Evolutionary conservation across 78 protist species (phyloP).

Genomic region (Emiliania huxleyi): DNA sequence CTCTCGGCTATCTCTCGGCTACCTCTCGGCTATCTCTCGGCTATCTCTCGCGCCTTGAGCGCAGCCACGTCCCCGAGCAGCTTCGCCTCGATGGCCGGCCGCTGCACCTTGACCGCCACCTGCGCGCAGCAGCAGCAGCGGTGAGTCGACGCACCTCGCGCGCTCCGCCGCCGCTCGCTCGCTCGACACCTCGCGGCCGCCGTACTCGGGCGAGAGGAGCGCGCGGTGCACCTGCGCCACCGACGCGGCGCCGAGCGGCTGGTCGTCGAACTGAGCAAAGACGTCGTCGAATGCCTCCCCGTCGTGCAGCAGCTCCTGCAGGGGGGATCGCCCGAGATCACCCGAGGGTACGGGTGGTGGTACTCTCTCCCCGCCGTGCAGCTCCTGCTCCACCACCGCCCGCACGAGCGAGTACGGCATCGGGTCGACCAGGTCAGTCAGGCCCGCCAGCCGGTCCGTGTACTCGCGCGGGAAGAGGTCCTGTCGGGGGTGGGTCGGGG

Average conservation of each 20-base stretch:
- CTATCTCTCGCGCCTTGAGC: no score
- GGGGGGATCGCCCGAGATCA: no score
- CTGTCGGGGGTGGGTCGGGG: no score
- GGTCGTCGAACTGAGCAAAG: conserved; percentile 24
- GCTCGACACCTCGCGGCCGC: background rate
- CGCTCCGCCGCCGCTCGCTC: no score
- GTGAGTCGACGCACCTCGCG: no score
- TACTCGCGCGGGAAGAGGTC: conserved; percentile 53
- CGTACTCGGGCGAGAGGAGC: background rate
- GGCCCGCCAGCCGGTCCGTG: background rate
- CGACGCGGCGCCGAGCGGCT: conserved; percentile 60
- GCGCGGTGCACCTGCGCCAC: conserved; percentile 67
- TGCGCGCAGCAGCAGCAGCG: background rate
- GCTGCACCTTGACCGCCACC: conserved; percentile 63
- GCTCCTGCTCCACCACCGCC: background rate
- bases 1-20: no score
- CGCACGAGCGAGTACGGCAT: background rate
- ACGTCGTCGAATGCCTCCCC: conserved; percentile 16
- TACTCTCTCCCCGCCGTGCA: no score
- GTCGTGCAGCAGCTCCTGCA: background rate
- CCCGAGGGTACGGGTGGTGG: no score
- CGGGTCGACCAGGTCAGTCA: conserved; percentile 35
- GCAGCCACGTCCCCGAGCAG: conserved; percentile 48
- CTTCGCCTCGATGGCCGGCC: conserved; percentile 24
- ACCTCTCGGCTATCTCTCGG: no score